Percentiles rank a stretch among this genome's conserved stretches.
These are phyloP conservation scores for Astrothelium macrocarpum DNA, from an alignment of 495 filamentous ascomycete species.

Conservation along the genomic window DNA sequence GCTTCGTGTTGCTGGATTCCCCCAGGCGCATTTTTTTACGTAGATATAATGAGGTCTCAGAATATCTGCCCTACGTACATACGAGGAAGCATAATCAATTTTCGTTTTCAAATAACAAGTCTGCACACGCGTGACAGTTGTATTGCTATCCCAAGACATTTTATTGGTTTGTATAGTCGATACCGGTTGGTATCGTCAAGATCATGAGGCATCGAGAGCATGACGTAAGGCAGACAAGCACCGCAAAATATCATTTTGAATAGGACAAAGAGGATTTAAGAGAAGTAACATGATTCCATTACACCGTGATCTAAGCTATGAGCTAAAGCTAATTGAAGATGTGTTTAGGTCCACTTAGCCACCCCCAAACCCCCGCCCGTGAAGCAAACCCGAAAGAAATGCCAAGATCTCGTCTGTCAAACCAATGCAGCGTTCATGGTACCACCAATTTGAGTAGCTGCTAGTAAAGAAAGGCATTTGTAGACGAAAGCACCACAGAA, in stretches of 20 bases:
- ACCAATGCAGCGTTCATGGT: not conserved
- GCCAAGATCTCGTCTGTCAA: not conserved
- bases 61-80: too few relatives aligned
- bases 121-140: too few relatives aligned
- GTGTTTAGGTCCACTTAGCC: not conserved
- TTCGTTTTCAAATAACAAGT: too few relatives aligned
- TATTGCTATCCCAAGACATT: too few relatives aligned
- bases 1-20: constrained; percentile 2
- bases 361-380: not conserved
- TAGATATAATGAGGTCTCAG: not conserved
- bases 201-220: not conserved
- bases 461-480: not conserved
- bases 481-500: not conserved
- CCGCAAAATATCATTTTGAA: not conserved
- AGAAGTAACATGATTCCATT: not conserved
- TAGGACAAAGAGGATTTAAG: not conserved
- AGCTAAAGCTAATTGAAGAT: not conserved
- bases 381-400: not conserved
- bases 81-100: too few relatives aligned
- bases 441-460: not conserved
- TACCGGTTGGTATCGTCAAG: too few relatives aligned
- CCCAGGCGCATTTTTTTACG: not conserved
- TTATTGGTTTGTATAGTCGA: not conserved
- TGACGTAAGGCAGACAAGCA: not conserved
- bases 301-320: not conserved